These are phyloP conservation scores for Typha latifolia DNA, from an alignment of 176 grass and related monocot species.

Conservation along the genomic window DNA sequence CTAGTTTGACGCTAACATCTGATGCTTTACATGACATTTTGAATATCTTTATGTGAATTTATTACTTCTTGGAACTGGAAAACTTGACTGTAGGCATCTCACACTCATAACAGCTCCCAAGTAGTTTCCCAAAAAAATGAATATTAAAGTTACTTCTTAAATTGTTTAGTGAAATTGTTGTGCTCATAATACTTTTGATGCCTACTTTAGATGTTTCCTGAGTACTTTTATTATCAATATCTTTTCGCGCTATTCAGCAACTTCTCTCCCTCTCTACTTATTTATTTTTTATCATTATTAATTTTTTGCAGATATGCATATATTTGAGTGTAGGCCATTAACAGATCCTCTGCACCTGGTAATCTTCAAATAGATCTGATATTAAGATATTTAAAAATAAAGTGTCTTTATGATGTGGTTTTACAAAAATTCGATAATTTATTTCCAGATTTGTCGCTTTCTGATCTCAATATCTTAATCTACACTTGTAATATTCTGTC, in stretches of 20 bases:
- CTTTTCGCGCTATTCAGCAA: conserved; percentile 4
- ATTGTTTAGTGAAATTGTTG: too few relatives aligned
- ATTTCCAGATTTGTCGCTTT: conserved; percentile 1
- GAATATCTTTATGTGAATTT: too few relatives aligned
- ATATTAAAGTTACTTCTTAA: too few relatives aligned
- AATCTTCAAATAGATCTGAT: conserved; percentile 31
- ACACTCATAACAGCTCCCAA: too few relatives aligned
- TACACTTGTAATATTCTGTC: conserved; percentile 4
- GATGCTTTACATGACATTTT: too few relatives aligned
- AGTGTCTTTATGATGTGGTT: neutral
- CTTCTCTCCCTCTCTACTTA: conserved; percentile 14
- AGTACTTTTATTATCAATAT: conserved; percentile 5
- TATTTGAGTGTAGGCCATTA: conserved; percentile 92
- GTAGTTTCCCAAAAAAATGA: too few relatives aligned
- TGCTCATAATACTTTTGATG: neutral
- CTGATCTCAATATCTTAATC: neutral
- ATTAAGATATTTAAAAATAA: conserved; percentile 1
- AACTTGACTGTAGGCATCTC: too few relatives aligned
- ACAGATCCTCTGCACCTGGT: conserved; percentile 89
- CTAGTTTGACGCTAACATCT: too few relatives aligned
- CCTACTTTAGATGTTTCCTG: neutral
- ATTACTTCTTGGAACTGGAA: too few relatives aligned
- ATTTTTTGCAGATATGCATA: conserved; percentile 91
- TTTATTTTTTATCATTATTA: conserved; percentile 5
- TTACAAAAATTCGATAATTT: too few relatives aligned